Base-by-base conservation (phyloP, 306 rosid species). In the Albizia julibrissin region DNA sequence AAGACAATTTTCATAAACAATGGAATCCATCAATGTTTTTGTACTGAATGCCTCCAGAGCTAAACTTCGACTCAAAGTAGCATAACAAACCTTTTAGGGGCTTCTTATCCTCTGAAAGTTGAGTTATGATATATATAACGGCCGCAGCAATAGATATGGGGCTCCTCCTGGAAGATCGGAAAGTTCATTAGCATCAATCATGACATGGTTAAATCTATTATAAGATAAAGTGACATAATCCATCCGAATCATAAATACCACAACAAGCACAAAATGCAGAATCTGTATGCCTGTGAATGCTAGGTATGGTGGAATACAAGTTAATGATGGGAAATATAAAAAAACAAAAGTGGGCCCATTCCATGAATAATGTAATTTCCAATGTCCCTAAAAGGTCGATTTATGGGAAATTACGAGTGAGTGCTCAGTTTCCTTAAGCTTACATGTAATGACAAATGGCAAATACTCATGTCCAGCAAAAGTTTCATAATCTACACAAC, bases 91-190 rank as follows among this genome's bases (percentile, higher is more conserved):
- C 99, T 92, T 95, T 95, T 46, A 92, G 93, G 70, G 99, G 92
- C 85, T 93, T 95, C 84, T 91, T 95, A 71, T 92, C 96, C 43
- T 95, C 98, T 0, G 98, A 95, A 78, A 95, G 98, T 72, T 95
- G 97, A 64, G 99, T 95, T 74, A 95, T 90, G 54, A 95, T 95
- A 86, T 95, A 93, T 84, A 92, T 95, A 71, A 95, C 99, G 80
- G 99, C 98, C 8, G 99, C 98, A n/a, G 98, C 98, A 82, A 95
- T 93, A 58, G 98, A 93, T 86, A 95, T 93, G 70, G 99, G 99
- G 85, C 99, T 93, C 89, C 99, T 91, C 98, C 99, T 95, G 92
- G 22, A 75, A 87, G 31, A 81, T 43, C 31, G 62, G 78, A 79
- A 24, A 79, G 68, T 65, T 61, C 24, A 76, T 79, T n/a, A 80